Evolutionary conservation across 2,329 filamentous ascomycete species (phyloP).

Genomic region (Orbilia quercus): DNA sequence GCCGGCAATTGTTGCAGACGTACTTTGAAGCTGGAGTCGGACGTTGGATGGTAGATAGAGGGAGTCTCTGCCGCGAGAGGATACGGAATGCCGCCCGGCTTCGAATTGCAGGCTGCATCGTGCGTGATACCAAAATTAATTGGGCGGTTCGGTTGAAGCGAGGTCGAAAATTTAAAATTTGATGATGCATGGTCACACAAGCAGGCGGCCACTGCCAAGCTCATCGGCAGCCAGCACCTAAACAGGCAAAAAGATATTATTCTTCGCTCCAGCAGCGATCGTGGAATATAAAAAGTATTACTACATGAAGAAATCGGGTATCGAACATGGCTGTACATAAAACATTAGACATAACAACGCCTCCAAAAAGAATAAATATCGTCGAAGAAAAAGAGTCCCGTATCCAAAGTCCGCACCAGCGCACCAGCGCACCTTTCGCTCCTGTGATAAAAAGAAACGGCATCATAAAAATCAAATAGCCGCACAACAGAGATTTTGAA

Average conservation of each 20-base stretch:
- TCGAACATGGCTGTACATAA: slow-evolving; percentile 38
- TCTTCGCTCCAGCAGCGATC: slow-evolving; percentile 21
- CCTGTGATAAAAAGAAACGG: slow-evolving; percentile 10
- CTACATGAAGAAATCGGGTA: slow-evolving; percentile 32
- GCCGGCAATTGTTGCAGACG: slow-evolving; percentile 43
- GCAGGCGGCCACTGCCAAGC: not conserved
- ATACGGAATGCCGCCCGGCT: slow-evolving; percentile 23
- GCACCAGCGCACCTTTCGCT: slow-evolving; percentile 26
- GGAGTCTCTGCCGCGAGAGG: slow-evolving; percentile 27
- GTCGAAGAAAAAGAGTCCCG: not conserved
- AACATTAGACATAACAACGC: slow-evolving; percentile 38
- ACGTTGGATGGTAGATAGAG: not conserved
- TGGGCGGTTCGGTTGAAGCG: slow-evolving; percentile 5
- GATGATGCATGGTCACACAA: slow-evolving; percentile 10
- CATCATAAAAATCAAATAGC: slow-evolving; percentile 5
- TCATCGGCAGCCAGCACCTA: not conserved
- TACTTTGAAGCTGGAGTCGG: slow-evolving; percentile 11
- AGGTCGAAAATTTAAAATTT: not conserved
- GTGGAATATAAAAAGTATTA: slow-evolving; percentile 5
- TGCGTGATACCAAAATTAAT: not conserved
- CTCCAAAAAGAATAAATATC: slow-evolving; percentile 4
- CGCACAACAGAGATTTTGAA: slow-evolving; percentile 3
- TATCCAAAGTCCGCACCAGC: slow-evolving; percentile 13
- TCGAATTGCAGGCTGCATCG: slow-evolving; percentile 40
- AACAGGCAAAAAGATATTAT: slow-evolving; percentile 1